These are phyloP conservation scores for Lophium mytilinum DNA, from an alignment of 495 filamentous ascomycete genomes.

Conservation along the genomic window DNA sequence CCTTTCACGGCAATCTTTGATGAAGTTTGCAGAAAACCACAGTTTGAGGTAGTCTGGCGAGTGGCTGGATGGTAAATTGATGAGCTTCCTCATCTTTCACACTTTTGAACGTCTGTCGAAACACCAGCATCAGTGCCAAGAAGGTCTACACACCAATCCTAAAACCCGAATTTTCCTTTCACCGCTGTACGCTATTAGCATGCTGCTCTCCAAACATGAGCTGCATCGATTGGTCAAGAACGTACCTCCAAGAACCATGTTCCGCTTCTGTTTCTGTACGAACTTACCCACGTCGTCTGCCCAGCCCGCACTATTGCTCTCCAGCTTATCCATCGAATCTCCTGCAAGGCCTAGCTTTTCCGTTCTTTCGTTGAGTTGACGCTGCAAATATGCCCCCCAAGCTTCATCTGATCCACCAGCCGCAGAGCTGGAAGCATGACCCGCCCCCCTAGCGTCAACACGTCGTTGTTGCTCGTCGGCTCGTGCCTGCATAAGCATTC, in stretches of 20 bases:
- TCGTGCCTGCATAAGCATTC: constrained; percentile 60
- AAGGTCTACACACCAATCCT: too few species aligned
- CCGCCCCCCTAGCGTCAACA: constrained; percentile 39
- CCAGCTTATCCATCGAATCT: constrained; percentile 73
- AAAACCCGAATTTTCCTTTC: too few species aligned
- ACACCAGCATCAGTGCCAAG: too few species aligned
- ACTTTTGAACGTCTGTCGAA: too few species aligned
- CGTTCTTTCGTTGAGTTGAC: constrained; percentile 81
- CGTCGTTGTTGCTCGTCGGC: constrained; percentile 51
- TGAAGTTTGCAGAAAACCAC: too few species aligned
- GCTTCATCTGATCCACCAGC: constrained; percentile 40
- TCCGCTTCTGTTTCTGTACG: constrained; percentile 76
- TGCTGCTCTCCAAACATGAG: not conserved
- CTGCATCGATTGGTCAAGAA: constrained; percentile 1
- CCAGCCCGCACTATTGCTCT: constrained; percentile 72
- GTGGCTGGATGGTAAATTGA: too few species aligned
- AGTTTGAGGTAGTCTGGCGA: too few species aligned
- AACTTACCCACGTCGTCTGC: constrained; percentile 81
- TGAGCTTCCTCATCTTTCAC: too few species aligned
- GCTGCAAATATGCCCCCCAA: constrained; percentile 64
- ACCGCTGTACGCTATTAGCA: too few species aligned
- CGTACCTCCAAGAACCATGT: constrained; percentile 54
- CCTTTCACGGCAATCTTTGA: too few species aligned
- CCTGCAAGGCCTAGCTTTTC: constrained; percentile 75
- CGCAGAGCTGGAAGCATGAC: constrained; percentile 23